These are phyloP conservation scores for Arabidopsis hybrid DNA, from an alignment of 441 rosid species.

Conservation along the genomic window DNA sequence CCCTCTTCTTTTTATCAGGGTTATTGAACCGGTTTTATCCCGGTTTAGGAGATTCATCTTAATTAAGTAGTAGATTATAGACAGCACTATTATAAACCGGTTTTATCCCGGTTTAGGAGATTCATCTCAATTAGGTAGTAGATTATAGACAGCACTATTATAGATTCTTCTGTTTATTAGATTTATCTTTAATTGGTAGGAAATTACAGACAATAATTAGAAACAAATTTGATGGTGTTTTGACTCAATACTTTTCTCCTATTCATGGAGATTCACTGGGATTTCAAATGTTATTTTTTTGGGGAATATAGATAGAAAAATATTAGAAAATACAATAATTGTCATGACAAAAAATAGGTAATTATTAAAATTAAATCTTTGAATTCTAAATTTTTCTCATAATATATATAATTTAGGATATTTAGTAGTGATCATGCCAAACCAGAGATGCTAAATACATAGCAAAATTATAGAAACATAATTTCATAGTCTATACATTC, in stretches of 20 bases:
- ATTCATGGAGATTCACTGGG: too few relatives aligned
- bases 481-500: too few relatives aligned
- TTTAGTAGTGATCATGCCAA: neutral
- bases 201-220: neutral
- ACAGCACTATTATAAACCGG: too few relatives aligned
- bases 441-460: neutral
- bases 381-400: too few relatives aligned
- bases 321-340: neutral
- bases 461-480: too few relatives aligned
- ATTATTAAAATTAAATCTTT: too few relatives aligned
- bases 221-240: neutral
- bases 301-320: neutral
- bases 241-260: neutral
- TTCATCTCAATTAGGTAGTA: too few relatives aligned
- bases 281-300: neutral
- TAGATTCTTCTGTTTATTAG: too few relatives aligned
- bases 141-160: too few relatives aligned
- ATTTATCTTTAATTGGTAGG: neutral
- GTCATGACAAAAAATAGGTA: neutral
- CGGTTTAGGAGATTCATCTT: constrained; percentile 13
- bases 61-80: neutral
- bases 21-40: neutral
- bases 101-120: too few relatives aligned
- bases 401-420: too few relatives aligned
- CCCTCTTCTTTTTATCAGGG: constrained; percentile 11